Conservation (phyloP, 2,329 filamentous ascomycete species). For the Aspergillus eucalypticola region DNA sequence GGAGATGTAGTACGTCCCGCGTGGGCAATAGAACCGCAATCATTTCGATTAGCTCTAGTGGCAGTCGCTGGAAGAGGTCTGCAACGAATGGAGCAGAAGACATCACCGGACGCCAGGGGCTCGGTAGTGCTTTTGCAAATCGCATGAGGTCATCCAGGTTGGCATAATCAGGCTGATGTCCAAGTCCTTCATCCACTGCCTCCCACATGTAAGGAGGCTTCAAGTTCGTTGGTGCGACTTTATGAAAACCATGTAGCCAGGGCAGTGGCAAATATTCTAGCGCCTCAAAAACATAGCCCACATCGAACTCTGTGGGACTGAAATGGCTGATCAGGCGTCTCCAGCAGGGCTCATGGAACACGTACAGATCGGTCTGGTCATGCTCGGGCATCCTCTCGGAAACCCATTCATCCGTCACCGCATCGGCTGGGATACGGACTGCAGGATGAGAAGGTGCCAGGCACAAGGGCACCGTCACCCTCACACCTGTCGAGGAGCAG, state of each 20-base stretch:
- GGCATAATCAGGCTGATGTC: background rate
- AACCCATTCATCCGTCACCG: no score
- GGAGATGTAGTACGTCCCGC: background rate
- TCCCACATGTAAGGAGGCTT: background rate
- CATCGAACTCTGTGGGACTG: background rate
- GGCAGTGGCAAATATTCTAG: slow-evolving; percentile 3
- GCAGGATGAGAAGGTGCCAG: no score
- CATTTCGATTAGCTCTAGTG: slow-evolving; percentile 6
- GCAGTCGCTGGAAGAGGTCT: slow-evolving; percentile 4
- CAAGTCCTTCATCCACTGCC: background rate
- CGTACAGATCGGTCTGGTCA: slow-evolving; percentile 1
- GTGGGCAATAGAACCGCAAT: background rate
- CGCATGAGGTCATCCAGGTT: slow-evolving; percentile 6
- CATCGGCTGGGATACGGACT: no score
- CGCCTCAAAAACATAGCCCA: slow-evolving; percentile 2
- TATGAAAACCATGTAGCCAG: background rate
- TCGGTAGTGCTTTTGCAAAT: background rate
- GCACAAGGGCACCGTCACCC: no score
- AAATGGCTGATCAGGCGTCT: slow-evolving; percentile 3
- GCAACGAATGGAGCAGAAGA: background rate
- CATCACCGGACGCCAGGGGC: background rate
- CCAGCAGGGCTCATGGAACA: slow-evolving; percentile 9
- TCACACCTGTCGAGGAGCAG: no score
- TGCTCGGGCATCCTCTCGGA: background rate
- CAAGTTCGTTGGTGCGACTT: background rate